These are phyloP conservation scores for Myxozyma neglecta DNA, from an alignment of 805 yeast species.

Conservation along the genomic window DNA sequence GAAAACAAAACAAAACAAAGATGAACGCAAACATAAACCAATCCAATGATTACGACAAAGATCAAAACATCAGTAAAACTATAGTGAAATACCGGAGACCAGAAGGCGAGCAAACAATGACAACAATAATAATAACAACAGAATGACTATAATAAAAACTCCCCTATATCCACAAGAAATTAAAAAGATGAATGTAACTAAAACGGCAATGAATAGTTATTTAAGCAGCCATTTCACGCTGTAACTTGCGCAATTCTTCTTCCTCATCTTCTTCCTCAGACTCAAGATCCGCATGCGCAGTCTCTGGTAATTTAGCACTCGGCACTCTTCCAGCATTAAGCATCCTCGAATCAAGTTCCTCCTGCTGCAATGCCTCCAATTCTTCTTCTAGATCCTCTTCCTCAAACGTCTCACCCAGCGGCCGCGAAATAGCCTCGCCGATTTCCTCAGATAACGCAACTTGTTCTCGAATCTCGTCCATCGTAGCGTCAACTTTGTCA, in stretches of 20 bases:
- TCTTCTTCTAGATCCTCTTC: conserved; percentile 94
- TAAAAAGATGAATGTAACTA: background rate
- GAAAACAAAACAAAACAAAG: background rate
- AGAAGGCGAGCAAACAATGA: background rate
- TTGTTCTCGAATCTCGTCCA: conserved; percentile 98
- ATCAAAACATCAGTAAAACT: background rate
- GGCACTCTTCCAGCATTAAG: conserved; percentile 37
- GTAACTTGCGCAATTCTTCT: conserved; percentile 46
- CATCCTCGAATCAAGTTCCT: conserved; percentile 63
- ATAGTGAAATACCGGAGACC: background rate
- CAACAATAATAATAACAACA: background rate
- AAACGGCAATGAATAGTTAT: background rate
- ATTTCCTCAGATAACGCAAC: conserved; percentile 94
- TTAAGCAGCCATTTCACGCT: conserved; percentile 47
- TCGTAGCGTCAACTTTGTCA: conserved; percentile 94
- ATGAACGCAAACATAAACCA: background rate
- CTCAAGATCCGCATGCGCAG: conserved; percentile 32
- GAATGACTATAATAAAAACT: background rate
- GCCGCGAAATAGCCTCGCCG: conserved; percentile 92
- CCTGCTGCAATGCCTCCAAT: conserved; percentile 82
- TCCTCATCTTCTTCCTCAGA: conserved; percentile 44
- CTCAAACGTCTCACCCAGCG: conserved; percentile 62
- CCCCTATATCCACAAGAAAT: conserved; percentile 10
- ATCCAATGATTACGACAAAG: conserved; percentile 5
- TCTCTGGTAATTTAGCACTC: conserved; percentile 38